A percentile compares a stretch with the other conserved stretches of the same genome.
Conservation (phyloP, 2,329 filamentous ascomycete species). For the Colletotrichum lini region DNA sequence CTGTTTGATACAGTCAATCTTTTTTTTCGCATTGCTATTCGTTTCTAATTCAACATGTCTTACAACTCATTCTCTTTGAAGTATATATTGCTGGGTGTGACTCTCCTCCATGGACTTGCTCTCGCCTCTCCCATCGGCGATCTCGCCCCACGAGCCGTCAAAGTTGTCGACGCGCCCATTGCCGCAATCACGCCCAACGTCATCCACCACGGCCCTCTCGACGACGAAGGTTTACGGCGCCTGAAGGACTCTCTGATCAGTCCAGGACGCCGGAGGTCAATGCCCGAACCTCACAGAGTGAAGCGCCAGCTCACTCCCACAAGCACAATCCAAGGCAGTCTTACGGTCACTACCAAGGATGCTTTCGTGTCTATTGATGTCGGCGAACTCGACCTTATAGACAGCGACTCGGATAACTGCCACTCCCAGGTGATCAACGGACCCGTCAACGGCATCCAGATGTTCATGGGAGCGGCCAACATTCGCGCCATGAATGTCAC, state of each 20-base stretch:
- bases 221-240: constrained; percentile 14
- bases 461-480: constrained; percentile 27
- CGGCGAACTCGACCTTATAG: constrained; percentile 15
- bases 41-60: constrained; percentile 5
- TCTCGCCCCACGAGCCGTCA: neutral
- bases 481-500: constrained; percentile 31
- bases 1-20: neutral
- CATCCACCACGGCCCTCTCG: constrained; percentile 23
- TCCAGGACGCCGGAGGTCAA: neutral
- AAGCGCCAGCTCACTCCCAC: constrained; percentile 7
- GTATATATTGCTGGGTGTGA: neutral
- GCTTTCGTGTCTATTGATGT: constrained; percentile 30
- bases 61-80: constrained; percentile 11
- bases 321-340: neutral
- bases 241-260: constrained; percentile 19
- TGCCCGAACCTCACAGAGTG: constrained; percentile 4
- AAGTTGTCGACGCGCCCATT: neutral
- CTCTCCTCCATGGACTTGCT: neutral
- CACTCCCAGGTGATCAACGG: constrained; percentile 26
- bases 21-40: neutral
- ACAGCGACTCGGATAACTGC: constrained; percentile 10
- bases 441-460: constrained; percentile 23
- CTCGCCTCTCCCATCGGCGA: constrained; percentile 18
- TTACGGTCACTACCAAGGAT: constrained; percentile 9
- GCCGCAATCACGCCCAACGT: constrained; percentile 6